These are phyloP conservation scores for Fusarium falciforme DNA, from an alignment of 2,329 filamentous ascomycete species.

Conservation along the genomic window DNA sequence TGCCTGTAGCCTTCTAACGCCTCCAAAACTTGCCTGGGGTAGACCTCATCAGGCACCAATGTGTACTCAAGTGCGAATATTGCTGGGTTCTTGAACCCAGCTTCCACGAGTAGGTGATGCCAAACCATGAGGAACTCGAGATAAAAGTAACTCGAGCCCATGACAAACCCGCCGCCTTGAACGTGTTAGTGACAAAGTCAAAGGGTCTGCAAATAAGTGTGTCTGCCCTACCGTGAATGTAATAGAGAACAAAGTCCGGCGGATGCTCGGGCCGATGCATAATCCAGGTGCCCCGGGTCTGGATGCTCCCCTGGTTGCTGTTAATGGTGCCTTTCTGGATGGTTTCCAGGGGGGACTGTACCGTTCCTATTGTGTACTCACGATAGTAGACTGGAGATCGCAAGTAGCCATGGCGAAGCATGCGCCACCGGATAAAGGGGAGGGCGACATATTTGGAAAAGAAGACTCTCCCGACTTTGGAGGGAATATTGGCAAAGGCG, in stretches of 20 bases:
- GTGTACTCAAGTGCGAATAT: conserved; percentile 86
- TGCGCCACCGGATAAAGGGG: conserved; percentile 80
- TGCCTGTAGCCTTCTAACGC: conserved; percentile 77
- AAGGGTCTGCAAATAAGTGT: neutral
- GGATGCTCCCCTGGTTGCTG: conserved; percentile 49
- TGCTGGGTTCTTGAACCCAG: conserved; percentile 79
- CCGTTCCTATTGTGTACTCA: conserved; percentile 54
- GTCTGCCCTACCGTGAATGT: conserved; percentile 74
- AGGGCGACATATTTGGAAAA: conserved; percentile 79
- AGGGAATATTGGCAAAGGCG: conserved; percentile 78
- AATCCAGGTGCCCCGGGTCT: conserved; percentile 76
- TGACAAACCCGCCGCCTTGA: conserved; percentile 81
- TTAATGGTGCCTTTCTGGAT: neutral
- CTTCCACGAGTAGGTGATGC: conserved; percentile 71
- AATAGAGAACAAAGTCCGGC: conserved; percentile 84
- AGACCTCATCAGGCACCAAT: conserved; percentile 78
- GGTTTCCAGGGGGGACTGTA: conserved; percentile 21
- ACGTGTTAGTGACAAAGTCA: conserved; percentile 10
- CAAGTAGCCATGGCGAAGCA: conserved; percentile 77
- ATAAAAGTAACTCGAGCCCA: conserved; percentile 87
- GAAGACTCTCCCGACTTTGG: conserved; percentile 78
- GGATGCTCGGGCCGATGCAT: conserved; percentile 67
- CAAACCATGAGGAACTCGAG: conserved; percentile 83
- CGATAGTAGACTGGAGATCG: conserved; percentile 72
- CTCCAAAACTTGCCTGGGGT: conserved; percentile 79